Conservation (phyloP, 352 stramenopile species). For the Pilasporangium apinafurcum region DNA sequence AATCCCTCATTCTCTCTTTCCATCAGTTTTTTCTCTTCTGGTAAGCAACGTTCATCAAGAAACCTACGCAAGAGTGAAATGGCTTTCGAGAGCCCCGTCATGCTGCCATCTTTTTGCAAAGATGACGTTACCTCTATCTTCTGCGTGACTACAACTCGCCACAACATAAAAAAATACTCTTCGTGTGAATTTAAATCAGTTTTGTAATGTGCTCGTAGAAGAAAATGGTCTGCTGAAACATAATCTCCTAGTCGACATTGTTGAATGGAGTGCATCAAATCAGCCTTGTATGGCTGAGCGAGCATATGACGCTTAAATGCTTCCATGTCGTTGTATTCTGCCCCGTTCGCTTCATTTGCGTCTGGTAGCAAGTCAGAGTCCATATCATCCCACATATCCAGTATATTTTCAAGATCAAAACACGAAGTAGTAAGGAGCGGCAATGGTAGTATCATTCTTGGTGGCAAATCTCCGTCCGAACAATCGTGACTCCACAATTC, state of each 20-base stretch:
- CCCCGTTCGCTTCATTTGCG: not conserved
- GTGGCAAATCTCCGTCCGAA: not conserved
- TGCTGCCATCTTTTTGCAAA: slow-evolving; percentile 3
- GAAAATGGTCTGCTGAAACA: slow-evolving; percentile 12
- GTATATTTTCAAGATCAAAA: slow-evolving; percentile 23
- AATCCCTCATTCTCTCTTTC: slow-evolving; percentile 2
- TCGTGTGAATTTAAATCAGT: slow-evolving; percentile 38
- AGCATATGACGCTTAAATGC: slow-evolving; percentile 3
- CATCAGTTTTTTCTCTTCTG: no score
- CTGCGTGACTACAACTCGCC: slow-evolving; percentile 40
- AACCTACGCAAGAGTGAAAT: slow-evolving; percentile 27
- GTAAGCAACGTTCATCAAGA: slow-evolving; percentile 16
- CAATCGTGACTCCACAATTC: not conserved
- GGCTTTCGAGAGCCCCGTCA: slow-evolving; percentile 6
- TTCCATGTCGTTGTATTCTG: not conserved
- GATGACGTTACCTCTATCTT: no score
- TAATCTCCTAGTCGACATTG: slow-evolving; percentile 5
- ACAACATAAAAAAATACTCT: slow-evolving; percentile 38
- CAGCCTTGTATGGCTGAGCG: slow-evolving; percentile 5
- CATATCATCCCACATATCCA: slow-evolving; percentile 15
- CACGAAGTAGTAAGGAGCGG: slow-evolving; percentile 32
- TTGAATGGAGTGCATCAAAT: slow-evolving; percentile 14
- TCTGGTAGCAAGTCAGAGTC: slow-evolving; percentile 5
- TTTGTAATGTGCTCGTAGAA: slow-evolving; percentile 50
- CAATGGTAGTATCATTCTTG: slow-evolving; percentile 6